Base-by-base conservation (phyloP, 257 asterid species). In the Salvia miltiorrhiza region DNA sequence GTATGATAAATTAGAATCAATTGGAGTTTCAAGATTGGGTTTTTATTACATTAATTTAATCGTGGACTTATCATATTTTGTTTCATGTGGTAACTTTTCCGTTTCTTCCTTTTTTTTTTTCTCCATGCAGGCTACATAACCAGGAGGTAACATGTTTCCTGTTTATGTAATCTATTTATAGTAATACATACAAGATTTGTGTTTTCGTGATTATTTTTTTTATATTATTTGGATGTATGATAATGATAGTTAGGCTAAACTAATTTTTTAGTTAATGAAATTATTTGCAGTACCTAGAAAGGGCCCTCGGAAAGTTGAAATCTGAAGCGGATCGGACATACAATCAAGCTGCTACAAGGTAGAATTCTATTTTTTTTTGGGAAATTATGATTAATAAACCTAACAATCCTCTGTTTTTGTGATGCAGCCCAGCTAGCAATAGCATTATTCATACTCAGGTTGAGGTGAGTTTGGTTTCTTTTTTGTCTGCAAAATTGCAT, bases 241-340 rank as follows among this genome's bases (percentile, higher is more conserved):
- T 13, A 32, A n/a, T n/a, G n/a, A n/a, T n/a, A n/a, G 12, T 12
- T 49, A 17, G n/a, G 17, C 26, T 35, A 45, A 8, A 4, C 53
- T 21, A 8, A 30, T 2, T 4, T 40, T 19, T 2, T 16, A 30
- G 5, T 35, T 11, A 1, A 43, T 65, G 44, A 7, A 53, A 28
- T 14, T 48, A 8, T 24, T 56, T 80, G 70, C 85, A 93, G 97
- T 79, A 83, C 72, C 74, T 93, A 12, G 86, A 77, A 43, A 88
- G 90, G 84, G 96, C 90, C 30, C 81, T 93, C 9, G 90, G 91
- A 9, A 93, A 90, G 83, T 69, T 87, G 82, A 93, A 89, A 84
- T 49, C 74, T 77, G 93, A 84, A 78, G 83, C 88, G 43, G 87
- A 86, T 50, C 82, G 76, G 54, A 77, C 41, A 10, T 76, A 55